Evolutionary conservation across 2,329 filamentous ascomycete species (phyloP).

Genomic region (Monilinia aucupariae): DNA sequence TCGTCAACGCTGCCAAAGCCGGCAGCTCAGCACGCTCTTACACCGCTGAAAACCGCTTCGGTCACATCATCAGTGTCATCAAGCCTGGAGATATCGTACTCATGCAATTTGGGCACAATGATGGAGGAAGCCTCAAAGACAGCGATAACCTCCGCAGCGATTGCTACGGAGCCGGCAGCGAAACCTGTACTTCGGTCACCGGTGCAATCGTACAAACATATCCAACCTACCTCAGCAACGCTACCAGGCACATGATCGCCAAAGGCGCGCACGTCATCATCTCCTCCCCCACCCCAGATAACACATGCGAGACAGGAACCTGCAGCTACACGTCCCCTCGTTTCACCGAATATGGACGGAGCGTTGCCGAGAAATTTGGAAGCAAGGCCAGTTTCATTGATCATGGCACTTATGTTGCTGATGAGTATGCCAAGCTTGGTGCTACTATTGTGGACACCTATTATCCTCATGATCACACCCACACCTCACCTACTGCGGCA

Average conservation of each 20-base stretch:
- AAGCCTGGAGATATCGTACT: conserved; percentile 44
- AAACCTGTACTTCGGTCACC: conserved; percentile 39
- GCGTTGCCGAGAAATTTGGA: conserved; percentile 39
- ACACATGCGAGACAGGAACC: conserved; percentile 52
- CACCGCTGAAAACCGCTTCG: conserved; percentile 61
- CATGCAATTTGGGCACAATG: conserved; percentile 61
- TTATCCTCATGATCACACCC: conserved; percentile 55
- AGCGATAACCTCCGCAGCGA: conserved; percentile 57
- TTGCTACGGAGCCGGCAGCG: conserved; percentile 43
- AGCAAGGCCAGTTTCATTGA: conserved; percentile 48
- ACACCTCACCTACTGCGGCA: conserved; percentile 51
- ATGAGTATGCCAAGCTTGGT: conserved; percentile 46
- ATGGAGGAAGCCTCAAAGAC: conserved; percentile 47
- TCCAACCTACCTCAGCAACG: conserved; percentile 31
- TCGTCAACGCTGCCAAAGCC: conserved; percentile 60
- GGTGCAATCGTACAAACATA: conserved; percentile 44
- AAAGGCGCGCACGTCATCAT: conserved; percentile 61
- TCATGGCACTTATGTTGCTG: conserved; percentile 50
- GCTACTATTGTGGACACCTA: conserved; percentile 43
- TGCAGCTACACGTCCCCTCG: conserved; percentile 44
- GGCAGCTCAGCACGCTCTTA: conserved; percentile 63
- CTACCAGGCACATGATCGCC: conserved; percentile 32
- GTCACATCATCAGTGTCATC: conserved; percentile 45
- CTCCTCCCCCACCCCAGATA: conserved; percentile 56
- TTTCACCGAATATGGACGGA: conserved; percentile 52